phyloP scores from a whole-genome alignment of 768 basidiomycete genomes.

The Panellus pusillus region DNA sequence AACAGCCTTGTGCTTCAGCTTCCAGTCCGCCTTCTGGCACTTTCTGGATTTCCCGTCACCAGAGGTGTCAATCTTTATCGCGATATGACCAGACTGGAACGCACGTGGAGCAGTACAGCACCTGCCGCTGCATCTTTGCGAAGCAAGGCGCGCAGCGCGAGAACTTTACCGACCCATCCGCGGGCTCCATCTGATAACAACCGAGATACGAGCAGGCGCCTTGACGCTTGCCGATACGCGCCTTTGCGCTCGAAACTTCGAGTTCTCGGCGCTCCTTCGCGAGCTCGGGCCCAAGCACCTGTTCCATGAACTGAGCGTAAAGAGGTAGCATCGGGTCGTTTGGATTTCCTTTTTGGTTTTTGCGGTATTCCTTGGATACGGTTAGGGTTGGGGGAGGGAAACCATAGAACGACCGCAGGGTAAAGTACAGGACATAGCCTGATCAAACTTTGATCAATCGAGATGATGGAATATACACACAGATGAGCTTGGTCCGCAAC shows the following conservation, averaged over 20 bases:
- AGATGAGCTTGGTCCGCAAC: no score
- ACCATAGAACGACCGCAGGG: constrained; percentile 8
- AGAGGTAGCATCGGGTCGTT: not conserved
- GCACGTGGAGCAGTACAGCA: constrained; percentile 16
- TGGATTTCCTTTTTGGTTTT: not conserved
- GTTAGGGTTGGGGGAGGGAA: not conserved
- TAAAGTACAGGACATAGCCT: constrained; percentile 9
- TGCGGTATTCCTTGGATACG: not conserved
- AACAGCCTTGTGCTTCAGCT: not conserved
- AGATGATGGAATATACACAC: no score
- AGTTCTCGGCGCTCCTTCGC: not conserved
- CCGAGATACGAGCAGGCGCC: no score
- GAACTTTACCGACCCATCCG: no score
- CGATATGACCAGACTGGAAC: no score
- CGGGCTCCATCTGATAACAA: no score
- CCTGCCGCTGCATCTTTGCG: constrained; percentile 13
- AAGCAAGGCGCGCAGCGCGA: no score
- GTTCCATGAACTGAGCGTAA: not conserved
- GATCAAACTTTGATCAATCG: no score
- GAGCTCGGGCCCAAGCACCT: not conserved
- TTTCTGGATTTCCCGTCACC: not conserved
- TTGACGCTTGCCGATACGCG: constrained; percentile 1
- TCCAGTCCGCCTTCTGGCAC: constrained; percentile 15
- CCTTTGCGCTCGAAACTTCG: not conserved
- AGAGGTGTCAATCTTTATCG: not conserved